Conservation (phyloP, 495 filamentous ascomycete species). For the Cudoniella acicularis region DNA sequence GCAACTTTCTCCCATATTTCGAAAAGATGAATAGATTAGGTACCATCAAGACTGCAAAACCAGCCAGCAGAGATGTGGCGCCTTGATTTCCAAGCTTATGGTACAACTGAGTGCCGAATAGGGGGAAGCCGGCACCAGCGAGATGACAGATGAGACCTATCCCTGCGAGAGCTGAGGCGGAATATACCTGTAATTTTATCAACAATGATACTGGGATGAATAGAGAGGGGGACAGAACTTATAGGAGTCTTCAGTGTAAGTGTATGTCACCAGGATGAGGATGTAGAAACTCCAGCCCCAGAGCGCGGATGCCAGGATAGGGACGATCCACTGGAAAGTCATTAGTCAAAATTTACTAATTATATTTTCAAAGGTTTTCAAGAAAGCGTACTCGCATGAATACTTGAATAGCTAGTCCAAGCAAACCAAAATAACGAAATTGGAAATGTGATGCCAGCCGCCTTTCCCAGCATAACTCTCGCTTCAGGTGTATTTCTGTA, state of each 20-base stretch:
- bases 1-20: constrained; percentile 4
- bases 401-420: constrained; percentile 39
- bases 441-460: constrained; percentile 32
- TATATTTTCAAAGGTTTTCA: too few species aligned
- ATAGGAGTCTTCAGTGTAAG: constrained; percentile 11
- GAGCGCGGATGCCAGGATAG: constrained; percentile 41
- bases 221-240: neutral
- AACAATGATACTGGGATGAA: neutral
- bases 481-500: constrained; percentile 34
- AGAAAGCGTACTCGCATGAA: constrained; percentile 22
- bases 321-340: constrained; percentile 37
- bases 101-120: constrained; percentile 33
- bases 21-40: constrained; percentile 9
- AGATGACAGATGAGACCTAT: constrained; percentile 30
- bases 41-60: constrained; percentile 7
- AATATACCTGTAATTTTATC: constrained; percentile 21
- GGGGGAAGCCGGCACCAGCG: constrained; percentile 29
- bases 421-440: constrained; percentile 46
- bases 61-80: constrained; percentile 4
- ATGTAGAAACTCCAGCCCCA: constrained; percentile 38
- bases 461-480: constrained; percentile 27
- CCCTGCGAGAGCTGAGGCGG: constrained; percentile 35
- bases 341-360: neutral
- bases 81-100: constrained; percentile 26
- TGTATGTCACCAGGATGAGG: constrained; percentile 27